phyloP scores from a whole-genome alignment of 2,329 filamentous ascomycete genomes.

The Chrysosporium queenslandicum region DNA sequence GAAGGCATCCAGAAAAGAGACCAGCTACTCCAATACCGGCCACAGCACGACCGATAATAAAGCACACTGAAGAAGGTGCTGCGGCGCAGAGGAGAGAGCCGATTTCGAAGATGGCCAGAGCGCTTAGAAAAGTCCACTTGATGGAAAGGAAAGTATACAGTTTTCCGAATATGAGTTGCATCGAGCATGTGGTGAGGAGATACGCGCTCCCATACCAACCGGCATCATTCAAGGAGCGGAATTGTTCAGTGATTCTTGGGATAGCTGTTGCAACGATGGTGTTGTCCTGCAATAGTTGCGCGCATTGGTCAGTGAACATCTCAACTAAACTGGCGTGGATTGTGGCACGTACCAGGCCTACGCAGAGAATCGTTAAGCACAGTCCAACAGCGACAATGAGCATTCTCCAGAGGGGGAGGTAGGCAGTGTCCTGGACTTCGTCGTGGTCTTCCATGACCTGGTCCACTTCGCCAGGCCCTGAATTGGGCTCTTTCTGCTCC shows the following conservation, averaged over 20 bases:
- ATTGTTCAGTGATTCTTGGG: slow-evolving; percentile 28
- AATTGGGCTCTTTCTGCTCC: too few species aligned
- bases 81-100: slow-evolving; percentile 22
- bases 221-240: slow-evolving; percentile 27
- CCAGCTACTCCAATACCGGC: slow-evolving; percentile 33
- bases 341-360: too few species aligned
- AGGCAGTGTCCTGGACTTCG: too few species aligned
- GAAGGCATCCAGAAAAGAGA: slow-evolving; percentile 31
- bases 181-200: slow-evolving; percentile 22
- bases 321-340: too few species aligned
- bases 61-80: slow-evolving; percentile 28
- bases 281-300: too few species aligned
- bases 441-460: too few species aligned
- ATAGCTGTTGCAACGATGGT: slow-evolving; percentile 28
- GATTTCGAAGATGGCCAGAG: slow-evolving; percentile 23
- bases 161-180: slow-evolving; percentile 30
- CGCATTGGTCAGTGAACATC: too few species aligned
- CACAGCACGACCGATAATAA: slow-evolving; percentile 35
- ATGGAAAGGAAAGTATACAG: slow-evolving; percentile 34
- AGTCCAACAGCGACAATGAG: too few species aligned
- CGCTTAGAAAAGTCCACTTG: slow-evolving; percentile 26
- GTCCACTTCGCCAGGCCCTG: too few species aligned
- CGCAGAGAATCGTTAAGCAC: too few species aligned
- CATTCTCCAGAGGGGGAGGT: too few species aligned
- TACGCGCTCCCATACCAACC: slow-evolving; percentile 1